phyloP scores from a whole-genome alignment of 106 monocot genomes.

The Allium fistulosum region DNA sequence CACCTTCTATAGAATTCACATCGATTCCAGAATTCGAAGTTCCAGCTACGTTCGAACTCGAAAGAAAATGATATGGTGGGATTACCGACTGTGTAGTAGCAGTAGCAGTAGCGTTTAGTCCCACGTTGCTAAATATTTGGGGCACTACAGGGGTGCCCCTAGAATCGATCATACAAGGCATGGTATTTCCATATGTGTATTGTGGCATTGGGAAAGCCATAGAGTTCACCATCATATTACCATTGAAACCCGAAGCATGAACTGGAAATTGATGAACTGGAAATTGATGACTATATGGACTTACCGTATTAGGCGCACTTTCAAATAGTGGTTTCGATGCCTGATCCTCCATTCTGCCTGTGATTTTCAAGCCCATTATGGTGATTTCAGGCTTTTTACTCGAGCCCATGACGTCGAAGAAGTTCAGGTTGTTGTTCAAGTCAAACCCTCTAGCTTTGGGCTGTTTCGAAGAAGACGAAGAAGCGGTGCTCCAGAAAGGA shows the following conservation, averaged over 20 bases:
- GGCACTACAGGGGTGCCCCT: constrained; percentile 8
- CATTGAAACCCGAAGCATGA: constrained; percentile 28
- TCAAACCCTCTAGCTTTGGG: constrained; percentile 53
- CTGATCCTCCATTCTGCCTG: constrained; percentile 12
- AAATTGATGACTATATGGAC: constrained; percentile 18
- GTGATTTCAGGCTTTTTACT: constrained; percentile 20
- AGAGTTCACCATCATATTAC: constrained; percentile 15
- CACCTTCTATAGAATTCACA: constrained; percentile 40
- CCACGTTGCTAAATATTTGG: constrained; percentile 19
- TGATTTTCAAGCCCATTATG: constrained; percentile 35
- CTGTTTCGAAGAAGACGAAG: constrained; percentile 55
- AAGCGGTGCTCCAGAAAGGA: constrained; percentile 15
- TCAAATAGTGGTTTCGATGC: constrained; percentile 7
- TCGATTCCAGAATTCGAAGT: constrained; percentile 30
- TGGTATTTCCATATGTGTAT: background rate
- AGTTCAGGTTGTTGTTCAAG: constrained; percentile 53
- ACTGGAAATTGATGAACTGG: constrained; percentile 18
- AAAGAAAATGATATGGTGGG: constrained; percentile 28
- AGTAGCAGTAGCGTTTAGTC: constrained; percentile 4
- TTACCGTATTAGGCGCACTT: constrained; percentile 7
- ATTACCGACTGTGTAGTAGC: background rate
- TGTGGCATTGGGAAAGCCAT: constrained; percentile 13
- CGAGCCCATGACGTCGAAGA: constrained; percentile 16
- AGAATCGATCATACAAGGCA: constrained; percentile 17
- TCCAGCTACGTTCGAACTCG: constrained; percentile 22